Evolutionary conservation across 805 yeast species (phyloP).

Genomic region (Lachancea sp.): DNA sequence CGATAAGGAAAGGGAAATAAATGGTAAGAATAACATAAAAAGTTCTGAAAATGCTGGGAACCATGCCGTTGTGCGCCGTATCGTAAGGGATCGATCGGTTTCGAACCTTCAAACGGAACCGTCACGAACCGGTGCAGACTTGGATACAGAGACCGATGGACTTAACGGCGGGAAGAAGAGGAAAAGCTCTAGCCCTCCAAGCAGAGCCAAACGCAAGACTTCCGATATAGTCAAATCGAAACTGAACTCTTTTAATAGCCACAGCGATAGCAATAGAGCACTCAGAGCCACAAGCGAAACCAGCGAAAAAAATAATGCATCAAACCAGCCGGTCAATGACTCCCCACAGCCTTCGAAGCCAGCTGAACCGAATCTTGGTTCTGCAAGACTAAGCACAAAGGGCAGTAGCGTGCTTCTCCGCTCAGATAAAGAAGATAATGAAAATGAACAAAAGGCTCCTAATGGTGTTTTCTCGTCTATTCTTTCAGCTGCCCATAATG

Average conservation of each 20-base stretch:
- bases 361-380: not conserved
- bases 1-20: not conserved
- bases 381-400: slow-evolving; percentile 1
- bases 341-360: not conserved
- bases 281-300: not conserved
- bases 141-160: not conserved
- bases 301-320: not conserved
- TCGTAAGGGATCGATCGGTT: slow-evolving; percentile 2
- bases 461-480: slow-evolving; percentile 40
- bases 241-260: not conserved
- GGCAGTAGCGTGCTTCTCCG: not conserved
- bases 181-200: not conserved
- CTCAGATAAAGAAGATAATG: not conserved
- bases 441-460: not conserved
- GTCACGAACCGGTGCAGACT: not conserved
- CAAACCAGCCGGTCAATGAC: not conserved
- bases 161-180: slow-evolving; percentile 15
- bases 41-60: slow-evolving; percentile 3
- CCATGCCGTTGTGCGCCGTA: slow-evolving; percentile 5
- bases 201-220: not conserved
- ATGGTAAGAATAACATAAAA: not conserved
- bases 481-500: slow-evolving; percentile 43
- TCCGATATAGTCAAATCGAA: slow-evolving; percentile 2
- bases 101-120: slow-evolving; percentile 5
- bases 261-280: not conserved